Conservation (phyloP, 2,329 filamentous ascomycete genomes). For the Monosporascus sp. region DNA sequence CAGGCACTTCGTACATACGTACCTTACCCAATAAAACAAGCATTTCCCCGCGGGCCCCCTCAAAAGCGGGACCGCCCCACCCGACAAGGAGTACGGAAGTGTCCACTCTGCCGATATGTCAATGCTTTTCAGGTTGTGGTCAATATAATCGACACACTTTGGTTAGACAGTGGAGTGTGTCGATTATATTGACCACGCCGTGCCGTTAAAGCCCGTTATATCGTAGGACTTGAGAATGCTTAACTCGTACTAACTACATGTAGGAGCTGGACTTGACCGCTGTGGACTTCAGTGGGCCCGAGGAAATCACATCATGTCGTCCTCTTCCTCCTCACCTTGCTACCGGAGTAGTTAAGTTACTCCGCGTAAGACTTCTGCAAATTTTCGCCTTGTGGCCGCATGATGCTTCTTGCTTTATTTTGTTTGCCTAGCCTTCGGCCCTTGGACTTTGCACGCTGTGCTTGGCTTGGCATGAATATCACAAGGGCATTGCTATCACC, state of each 20-base stretch:
- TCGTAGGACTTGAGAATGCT: too few species aligned
- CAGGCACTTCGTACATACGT: neutral
- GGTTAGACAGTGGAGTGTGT: too few species aligned
- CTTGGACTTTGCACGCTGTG: neutral
- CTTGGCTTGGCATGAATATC: neutral
- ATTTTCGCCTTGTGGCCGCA: neutral
- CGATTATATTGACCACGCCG: too few species aligned
- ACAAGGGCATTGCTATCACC: neutral
- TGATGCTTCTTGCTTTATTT: neutral
- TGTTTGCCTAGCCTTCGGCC: neutral
- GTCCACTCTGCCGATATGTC: too few species aligned
- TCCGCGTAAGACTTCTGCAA: neutral
- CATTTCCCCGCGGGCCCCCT: neutral
- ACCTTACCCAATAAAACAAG: neutral
- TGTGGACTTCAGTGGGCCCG: neutral
- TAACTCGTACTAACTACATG: neutral
- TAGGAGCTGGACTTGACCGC: neutral
- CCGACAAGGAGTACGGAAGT: neutral
- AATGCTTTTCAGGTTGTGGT: too few species aligned
- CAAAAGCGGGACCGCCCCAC: neutral
- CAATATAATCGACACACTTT: too few species aligned
- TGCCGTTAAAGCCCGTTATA: too few species aligned
- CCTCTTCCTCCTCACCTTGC: neutral
- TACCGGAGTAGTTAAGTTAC: too few species aligned
- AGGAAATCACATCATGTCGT: neutral